These are phyloP conservation scores for Aspergillus indologenus DNA, from an alignment of 495 filamentous ascomycete genomes.

Conservation along the genomic window DNA sequence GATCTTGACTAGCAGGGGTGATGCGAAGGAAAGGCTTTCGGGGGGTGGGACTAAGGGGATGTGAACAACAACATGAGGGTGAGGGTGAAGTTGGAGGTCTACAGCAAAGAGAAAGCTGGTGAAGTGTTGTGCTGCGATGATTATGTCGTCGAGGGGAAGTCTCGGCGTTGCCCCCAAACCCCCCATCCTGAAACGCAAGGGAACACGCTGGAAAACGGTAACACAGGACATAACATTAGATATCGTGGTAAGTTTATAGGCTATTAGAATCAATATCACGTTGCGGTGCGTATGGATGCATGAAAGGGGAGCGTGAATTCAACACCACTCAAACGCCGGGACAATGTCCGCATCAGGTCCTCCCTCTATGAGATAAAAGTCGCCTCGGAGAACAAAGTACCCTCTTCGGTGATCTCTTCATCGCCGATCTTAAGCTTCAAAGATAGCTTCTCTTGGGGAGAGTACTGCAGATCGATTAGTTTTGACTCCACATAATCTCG, in stretches of 20 bases:
- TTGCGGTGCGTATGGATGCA: slow-evolving; percentile 14
- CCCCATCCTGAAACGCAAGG: too few relatives aligned
- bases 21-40: too few relatives aligned
- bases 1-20: too few relatives aligned
- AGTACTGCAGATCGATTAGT: slow-evolving; percentile 51
- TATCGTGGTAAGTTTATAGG: slow-evolving; percentile 37
- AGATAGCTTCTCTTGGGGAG: slow-evolving; percentile 57
- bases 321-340: slow-evolving; percentile 24
- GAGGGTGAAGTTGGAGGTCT: not conserved
- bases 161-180: not conserved
- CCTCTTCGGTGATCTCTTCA: slow-evolving; percentile 71
- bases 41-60: too few relatives aligned
- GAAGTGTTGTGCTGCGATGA: not conserved
- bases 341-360: slow-evolving; percentile 33
- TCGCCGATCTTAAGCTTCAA: slow-evolving; percentile 83
- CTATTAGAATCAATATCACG: slow-evolving; percentile 22
- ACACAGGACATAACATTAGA: slow-evolving; percentile 26
- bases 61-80: too few relatives aligned
- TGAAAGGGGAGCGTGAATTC: slow-evolving; percentile 12
- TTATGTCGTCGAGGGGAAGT: not conserved
- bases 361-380: slow-evolving; percentile 76
- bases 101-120: not conserved
- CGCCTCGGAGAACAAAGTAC: slow-evolving; percentile 75
- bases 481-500: not conserved
- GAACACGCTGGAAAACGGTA: too few relatives aligned